Percentiles rank a stretch among this genome's conserved stretches.
Evolutionary conservation across 176 grass and related monocot species (phyloP).

Genomic region (Puccinellia tenuiflora): DNA sequence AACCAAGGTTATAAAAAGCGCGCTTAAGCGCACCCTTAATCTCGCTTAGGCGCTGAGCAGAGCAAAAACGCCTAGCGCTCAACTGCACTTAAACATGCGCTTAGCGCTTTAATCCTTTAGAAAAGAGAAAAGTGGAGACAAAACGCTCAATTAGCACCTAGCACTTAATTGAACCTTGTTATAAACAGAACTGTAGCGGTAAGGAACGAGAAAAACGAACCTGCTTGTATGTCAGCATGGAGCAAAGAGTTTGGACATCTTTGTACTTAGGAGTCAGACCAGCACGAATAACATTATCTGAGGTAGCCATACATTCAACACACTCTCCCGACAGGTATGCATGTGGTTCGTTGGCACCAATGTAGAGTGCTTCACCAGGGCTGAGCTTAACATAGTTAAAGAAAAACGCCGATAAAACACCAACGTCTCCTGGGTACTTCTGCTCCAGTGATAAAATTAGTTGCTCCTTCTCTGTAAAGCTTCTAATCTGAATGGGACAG

Average conservation of each 20-base stretch:
- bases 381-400: conserved; percentile 77
- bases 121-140: no score
- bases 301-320: conserved; percentile 90
- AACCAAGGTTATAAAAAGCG: no score
- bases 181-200: neutral
- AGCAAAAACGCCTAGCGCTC: no score
- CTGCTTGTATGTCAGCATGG: conserved; percentile 95
- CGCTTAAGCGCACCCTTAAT: no score
- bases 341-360: conserved; percentile 82
- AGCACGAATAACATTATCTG: conserved; percentile 89
- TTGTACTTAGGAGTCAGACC: conserved; percentile 84
- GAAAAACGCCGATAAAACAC: conserved; percentile 71
- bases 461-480: conserved; percentile 69
- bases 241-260: conserved; percentile 87
- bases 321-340: conserved; percentile 89
- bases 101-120: no score
- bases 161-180: no score
- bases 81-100: no score
- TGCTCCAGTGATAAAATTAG: conserved; percentile 68
- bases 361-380: conserved; percentile 77
- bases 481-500: conserved; percentile 48
- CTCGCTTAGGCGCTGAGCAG: no score
- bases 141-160: no score
- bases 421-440: conserved; percentile 82
- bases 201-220: conserved; percentile 15